phyloP scores from a whole-genome alignment of 495 filamentous ascomycete genomes.

The Neurospora sp. region DNA sequence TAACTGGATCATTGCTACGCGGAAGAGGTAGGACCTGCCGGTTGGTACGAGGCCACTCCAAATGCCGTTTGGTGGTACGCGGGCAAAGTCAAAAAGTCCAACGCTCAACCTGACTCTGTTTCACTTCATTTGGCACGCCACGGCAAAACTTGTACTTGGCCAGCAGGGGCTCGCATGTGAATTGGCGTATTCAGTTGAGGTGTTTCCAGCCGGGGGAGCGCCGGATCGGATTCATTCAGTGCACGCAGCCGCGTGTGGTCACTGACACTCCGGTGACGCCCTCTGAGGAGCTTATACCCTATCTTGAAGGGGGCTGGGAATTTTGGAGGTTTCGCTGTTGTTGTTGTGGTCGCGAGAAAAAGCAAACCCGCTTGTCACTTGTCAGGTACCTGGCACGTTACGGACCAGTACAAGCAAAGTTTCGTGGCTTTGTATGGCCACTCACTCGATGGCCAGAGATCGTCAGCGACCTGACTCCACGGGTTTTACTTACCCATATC shows the following conservation, averaged over 20 bases:
- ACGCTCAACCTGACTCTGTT: too few relatives aligned
- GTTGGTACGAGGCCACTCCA: background rate
- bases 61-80: background rate
- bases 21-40: conserved; percentile 6
- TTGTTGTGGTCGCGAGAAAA: background rate
- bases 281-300: background rate
- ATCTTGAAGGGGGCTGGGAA: background rate
- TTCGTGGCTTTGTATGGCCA: background rate
- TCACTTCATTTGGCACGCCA: too few relatives aligned
- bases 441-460: background rate
- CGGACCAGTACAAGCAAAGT: background rate
- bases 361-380: background rate
- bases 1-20: conserved; percentile 40
- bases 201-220: background rate
- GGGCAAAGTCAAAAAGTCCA: background rate
- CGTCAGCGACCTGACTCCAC: background rate
- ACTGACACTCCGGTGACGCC: too few relatives aligned
- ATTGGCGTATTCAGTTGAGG: background rate
- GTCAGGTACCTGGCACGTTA: background rate
- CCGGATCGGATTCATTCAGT: background rate
- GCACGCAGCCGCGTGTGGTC: background rate
- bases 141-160: background rate
- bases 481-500: background rate
- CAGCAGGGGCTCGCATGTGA: background rate
- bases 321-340: background rate